Evolutionary conservation across 2,329 filamentous ascomycete species (phyloP).

Genomic region (Cryphonectria nitschkei): DNA sequence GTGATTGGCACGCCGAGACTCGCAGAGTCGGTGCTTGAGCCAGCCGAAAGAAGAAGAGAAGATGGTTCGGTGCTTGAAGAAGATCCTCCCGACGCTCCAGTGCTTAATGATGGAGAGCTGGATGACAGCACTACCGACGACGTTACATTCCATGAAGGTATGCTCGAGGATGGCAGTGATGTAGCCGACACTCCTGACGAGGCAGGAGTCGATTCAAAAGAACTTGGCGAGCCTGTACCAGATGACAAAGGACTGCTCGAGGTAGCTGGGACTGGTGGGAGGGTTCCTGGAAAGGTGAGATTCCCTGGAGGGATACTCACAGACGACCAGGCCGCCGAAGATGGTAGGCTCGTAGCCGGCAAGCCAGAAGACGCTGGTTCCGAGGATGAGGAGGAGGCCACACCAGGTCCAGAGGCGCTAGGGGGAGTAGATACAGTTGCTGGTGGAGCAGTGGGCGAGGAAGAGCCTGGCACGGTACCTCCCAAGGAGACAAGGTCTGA

Average conservation of each 20-base stretch:
- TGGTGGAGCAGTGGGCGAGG: background rate
- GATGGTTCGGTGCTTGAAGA: conserved; percentile 6
- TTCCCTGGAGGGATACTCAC: background rate
- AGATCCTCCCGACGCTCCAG: conserved; percentile 1
- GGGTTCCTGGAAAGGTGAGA: background rate
- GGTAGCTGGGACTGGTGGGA: background rate
- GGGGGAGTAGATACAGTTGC: background rate
- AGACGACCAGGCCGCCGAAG: conserved; percentile 1
- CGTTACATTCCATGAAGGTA: conserved; percentile 3
- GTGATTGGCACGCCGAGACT: conserved; percentile 10
- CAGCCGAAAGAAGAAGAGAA: background rate
- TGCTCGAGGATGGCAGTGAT: background rate
- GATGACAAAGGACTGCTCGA: background rate
- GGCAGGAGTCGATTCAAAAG: background rate
- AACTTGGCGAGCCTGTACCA: background rate
- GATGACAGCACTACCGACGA: background rate
- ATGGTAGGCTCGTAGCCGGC: background rate
- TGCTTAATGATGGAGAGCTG: background rate
- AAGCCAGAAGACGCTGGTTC: background rate
- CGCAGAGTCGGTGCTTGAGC: background rate
- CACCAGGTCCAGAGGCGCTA: background rate
- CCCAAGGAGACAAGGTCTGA: background rate
- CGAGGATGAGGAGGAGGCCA: background rate
- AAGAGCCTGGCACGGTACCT: background rate
- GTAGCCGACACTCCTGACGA: background rate